Evolutionary conservation across 371 early-diverging fungal genomes (phyloP), one percentile per base, ranked within the genome.

Genomic region (Mucor racemosus): DNA sequence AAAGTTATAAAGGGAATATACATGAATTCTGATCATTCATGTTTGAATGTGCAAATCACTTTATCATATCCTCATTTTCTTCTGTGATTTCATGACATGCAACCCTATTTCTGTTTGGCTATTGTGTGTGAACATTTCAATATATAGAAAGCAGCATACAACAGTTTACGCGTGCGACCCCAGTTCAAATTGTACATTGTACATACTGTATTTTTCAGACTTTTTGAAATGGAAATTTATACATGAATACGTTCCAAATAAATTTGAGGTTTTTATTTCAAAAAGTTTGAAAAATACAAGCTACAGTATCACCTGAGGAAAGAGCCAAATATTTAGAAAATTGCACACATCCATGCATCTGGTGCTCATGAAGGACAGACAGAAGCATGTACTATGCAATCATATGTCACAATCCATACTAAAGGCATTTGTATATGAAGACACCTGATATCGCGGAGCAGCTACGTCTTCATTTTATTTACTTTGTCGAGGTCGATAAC

Each of bases 391-490:
- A 13, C 3, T 13, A 50, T 50, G 31, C 3, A 19, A 31, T 50
- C 13, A 26, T 50, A 26, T 50, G 13, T 5, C 3, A 9, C 31
- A 6, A 36, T 36, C n/a, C 4, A 26, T 13, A 11, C 50, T 50
- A n/a, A n/a, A n/a, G n/a, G n/a, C n/a, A n/a, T n/a, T n/a, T n/a
- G n/a, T n/a, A n/a, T n/a, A n/a, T n/a, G 38, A 62, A 84, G 79
- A 87, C 93, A 1, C 94, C 94, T 0, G 73, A 75, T 19, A 68
- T 87, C n/a, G 90, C 91, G 5, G 90, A 84, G 7, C 88, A 91
- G 3, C 86, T 94, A n/a, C 77, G 92, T 48, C 80, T 92, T 65
- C 98, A 97, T 75, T 98, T 93, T 75, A 84, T 94, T 6, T 88
- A 91, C 19, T 91, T 96, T 80, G 85, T 94, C 10, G 75, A 85